Evolutionary conservation across 192 early-diverging fungal species (phyloP), one percentile per base, ranked within the genome.

Genomic region (Podila epicladia): DNA sequence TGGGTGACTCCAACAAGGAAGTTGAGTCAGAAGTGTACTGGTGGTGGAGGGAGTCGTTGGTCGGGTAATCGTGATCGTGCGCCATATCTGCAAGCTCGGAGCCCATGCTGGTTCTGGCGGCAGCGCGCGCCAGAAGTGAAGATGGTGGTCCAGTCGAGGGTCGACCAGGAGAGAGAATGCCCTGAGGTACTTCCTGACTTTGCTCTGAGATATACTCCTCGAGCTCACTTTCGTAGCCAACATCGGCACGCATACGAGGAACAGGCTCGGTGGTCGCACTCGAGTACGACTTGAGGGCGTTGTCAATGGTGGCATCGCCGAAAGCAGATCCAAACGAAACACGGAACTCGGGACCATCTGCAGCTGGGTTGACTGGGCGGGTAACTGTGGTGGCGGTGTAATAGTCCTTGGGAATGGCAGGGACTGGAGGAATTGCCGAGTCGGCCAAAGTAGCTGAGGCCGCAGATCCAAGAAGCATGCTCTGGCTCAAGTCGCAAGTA

Each of bases 121-220:
- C 75, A 24, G 75, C 76, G 22, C 69, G 69, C 9, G 76, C 76
- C 62, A 80, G 57, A 32, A 80, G 66, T 17, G 50, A 69, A 19
- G 77, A 73, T 49, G 77, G 71, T 1, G 76, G 76, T 35, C 77
- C 69, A 38, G 66, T 73, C 5, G 71, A 13, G 5, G 71, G 77
- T 53, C 71, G 49, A 51, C 71, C 77, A 53, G 77, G 77, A 1
- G 77, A 73, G 4, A 61, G 0, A 24, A 58, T 37, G 11, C 68
- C 48, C 9, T 50, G 50, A 6, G 65, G 35, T 9, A 55, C n/a
- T 9, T 28, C 65, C 41, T 45, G 41, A 4, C 41, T 45, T 9
- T 67, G 51, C 65, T 48, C 38, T 22, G 28, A 55, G 26, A 17
- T 0, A 15, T 65, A 28, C 9, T 48, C 29, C 19, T 65, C 28